Percentiles rank a stretch among this genome's conserved stretches.
Conservation (phyloP, 2,329 filamentous ascomycete genomes). For the Tolypocladium endophyticum region DNA sequence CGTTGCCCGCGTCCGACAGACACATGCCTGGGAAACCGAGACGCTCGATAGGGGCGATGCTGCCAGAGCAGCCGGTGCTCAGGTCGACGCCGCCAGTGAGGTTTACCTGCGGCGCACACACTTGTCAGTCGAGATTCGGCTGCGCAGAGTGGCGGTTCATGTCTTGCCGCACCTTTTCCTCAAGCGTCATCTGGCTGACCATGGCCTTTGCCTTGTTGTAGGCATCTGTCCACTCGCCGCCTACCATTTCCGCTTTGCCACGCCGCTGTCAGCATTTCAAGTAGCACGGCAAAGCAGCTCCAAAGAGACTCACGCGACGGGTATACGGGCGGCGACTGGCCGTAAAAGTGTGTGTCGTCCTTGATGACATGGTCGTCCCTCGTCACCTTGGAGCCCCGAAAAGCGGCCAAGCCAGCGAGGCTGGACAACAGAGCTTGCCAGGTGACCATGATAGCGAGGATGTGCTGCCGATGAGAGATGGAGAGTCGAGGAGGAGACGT, state of each 20-base stretch:
- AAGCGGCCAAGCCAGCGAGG: conserved; percentile 1
- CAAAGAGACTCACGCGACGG: conserved; percentile 34
- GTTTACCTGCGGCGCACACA: conserved; percentile 39
- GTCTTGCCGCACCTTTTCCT: conserved; percentile 50
- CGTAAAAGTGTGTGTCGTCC: conserved; percentile 35
- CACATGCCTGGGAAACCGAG: conserved; percentile 34
- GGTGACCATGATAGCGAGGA: not conserved
- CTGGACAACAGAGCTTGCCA: not conserved
- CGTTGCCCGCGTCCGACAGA: conserved; percentile 32
- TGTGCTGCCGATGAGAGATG: not conserved
- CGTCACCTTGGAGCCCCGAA: conserved; percentile 1
- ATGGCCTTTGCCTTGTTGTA: conserved; percentile 57
- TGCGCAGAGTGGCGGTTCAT: not conserved
- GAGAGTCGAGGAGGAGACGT: not conserved
- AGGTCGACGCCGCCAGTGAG: conserved; percentile 60
- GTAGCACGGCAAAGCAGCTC: not conserved
- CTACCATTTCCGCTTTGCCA: conserved; percentile 38
- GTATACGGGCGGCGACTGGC: conserved; percentile 38
- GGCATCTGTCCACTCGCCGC: conserved; percentile 55
- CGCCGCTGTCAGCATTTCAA: not conserved
- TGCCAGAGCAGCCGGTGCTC: conserved; percentile 37
- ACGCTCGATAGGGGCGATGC: conserved; percentile 25
- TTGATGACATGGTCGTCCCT: conserved; percentile 18
- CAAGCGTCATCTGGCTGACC: conserved; percentile 60
- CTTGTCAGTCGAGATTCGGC: not conserved